Conservation (phyloP, 768 basidiomycete genomes). For the Boletus eberwhitei region DNA sequence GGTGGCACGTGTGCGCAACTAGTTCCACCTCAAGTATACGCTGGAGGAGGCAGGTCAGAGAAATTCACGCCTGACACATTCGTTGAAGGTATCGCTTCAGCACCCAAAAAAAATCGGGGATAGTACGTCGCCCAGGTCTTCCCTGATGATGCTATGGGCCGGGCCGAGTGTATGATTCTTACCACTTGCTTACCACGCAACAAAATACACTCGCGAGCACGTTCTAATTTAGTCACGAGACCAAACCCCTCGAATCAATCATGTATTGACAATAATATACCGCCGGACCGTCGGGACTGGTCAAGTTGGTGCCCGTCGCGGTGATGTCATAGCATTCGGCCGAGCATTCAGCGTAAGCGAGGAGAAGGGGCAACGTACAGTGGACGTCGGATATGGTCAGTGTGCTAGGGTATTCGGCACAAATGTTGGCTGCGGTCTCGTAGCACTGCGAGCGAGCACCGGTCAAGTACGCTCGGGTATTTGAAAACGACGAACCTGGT, state of each 20-base stretch:
- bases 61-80: too few species aligned
- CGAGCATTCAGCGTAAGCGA: conserved; percentile 32
- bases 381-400: conserved; percentile 42
- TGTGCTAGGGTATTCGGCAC: conserved; percentile 37
- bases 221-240: neutral
- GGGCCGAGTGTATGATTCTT: too few species aligned
- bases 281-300: conserved; percentile 30
- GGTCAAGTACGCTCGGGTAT: neutral
- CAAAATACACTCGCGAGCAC: neutral
- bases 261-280: conserved; percentile 36
- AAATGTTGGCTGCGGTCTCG: conserved; percentile 30
- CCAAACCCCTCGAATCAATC: too few species aligned
- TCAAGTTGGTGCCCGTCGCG: conserved; percentile 25
- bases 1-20: too few species aligned
- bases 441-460: conserved; percentile 32
- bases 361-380: conserved; percentile 24
- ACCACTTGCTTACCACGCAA: neutral
- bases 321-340: conserved; percentile 37
- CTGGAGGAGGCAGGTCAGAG: too few species aligned
- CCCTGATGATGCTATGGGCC: too few species aligned
- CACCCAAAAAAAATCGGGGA: too few species aligned
- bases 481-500: conserved; percentile 26
- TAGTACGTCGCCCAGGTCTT: too few species aligned
- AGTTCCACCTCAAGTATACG: too few species aligned
- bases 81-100: too few species aligned